Evolutionary conservation across 176 grass and related monocot species (phyloP).

Genomic region (Ampelocalamus luodianensis): DNA sequence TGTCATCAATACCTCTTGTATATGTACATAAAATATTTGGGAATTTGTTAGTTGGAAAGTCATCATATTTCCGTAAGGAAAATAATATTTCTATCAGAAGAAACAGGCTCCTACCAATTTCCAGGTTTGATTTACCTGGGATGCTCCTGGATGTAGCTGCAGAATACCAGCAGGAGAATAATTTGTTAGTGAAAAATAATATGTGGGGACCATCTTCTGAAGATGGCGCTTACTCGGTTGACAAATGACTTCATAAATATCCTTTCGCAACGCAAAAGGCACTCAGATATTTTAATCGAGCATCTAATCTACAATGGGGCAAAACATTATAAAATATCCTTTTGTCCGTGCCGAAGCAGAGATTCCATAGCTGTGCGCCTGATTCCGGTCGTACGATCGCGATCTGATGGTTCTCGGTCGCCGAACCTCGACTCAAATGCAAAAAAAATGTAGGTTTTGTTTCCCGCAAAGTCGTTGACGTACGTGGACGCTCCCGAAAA

Average conservation of each 20-base stretch:
- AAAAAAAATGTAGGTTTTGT: too few relatives aligned
- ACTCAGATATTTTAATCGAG: background rate
- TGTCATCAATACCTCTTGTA: slow-evolving; percentile 88
- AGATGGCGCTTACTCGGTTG: background rate
- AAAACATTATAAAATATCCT: slow-evolving; percentile 29
- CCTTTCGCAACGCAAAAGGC: background rate
- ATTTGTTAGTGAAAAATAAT: slow-evolving; percentile 39
- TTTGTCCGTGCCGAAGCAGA: too few relatives aligned
- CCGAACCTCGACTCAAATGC: too few relatives aligned
- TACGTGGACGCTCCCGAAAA: too few relatives aligned
- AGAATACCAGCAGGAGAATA: slow-evolving; percentile 70
- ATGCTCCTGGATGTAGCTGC: slow-evolving; percentile 93
- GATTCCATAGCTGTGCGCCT: too few relatives aligned
- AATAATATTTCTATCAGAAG: background rate
- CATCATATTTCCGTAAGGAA: too few relatives aligned
- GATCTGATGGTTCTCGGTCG: too few relatives aligned
- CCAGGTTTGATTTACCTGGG: slow-evolving; percentile 90
- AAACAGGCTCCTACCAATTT: slow-evolving; percentile 77
- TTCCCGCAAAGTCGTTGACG: too few relatives aligned
- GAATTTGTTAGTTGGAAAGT: too few relatives aligned
- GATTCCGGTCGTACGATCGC: too few relatives aligned
- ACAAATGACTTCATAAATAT: background rate
- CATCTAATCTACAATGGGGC: background rate
- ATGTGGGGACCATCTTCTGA: background rate
- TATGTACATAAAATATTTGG: too few relatives aligned